Base-by-base conservation (phyloP, 768 basidiomycete genomes). In the Hydnomerulius pinastri region DNA sequence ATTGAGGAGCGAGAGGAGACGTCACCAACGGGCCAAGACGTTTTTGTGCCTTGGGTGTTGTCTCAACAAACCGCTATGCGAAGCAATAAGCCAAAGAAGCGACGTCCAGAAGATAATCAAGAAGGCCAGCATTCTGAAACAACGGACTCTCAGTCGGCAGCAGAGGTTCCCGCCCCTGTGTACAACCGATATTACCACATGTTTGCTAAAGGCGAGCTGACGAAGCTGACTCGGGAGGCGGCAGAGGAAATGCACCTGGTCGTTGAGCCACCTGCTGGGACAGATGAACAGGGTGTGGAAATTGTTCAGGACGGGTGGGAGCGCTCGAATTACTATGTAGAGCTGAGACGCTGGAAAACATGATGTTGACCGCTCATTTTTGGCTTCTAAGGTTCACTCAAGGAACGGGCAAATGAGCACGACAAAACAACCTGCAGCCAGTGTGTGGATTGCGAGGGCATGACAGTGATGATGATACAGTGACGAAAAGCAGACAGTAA, bases 151-250 rank as follows among this genome's bases (percentile, higher is more conserved):
- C 48, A n/a, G 53, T 42, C 36, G 51, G 59, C 10, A 6, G 12
- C 11, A 2, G 54, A 39, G 18, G 29, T 36, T 28, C 39, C 44
- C 50, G 67, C 68, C 42, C 72, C 80, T 54, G 75, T 88, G 4
- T 90, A 83, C 71, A 85, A 93, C 63, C 80, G 97, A 48, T 99
- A 97, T 65, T 99, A 99, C 65, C 97, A 99, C 66, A 90, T 99
- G 80, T 99, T 98, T 64, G 78, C 82, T 0, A 73, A 81, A 36
- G 90, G 86, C 17, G 97, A 99, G 69, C 78, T 99, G 41, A 54
- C 63, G 15, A 67, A 66, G 11, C 77, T 97, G 9, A 81, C 88
- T 5, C 47, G 54, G 7, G 74, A 80, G 28, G 93, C 94, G 1
- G 87, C 87, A 3, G 53, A 62, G 24, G 79, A 72, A 20, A 65